A percentile compares a stretch with the other conserved stretches of the same genome.
Evolutionary conservation across 108 stramenopile species (phyloP).

Genomic region (Nitzschia sp.): DNA sequence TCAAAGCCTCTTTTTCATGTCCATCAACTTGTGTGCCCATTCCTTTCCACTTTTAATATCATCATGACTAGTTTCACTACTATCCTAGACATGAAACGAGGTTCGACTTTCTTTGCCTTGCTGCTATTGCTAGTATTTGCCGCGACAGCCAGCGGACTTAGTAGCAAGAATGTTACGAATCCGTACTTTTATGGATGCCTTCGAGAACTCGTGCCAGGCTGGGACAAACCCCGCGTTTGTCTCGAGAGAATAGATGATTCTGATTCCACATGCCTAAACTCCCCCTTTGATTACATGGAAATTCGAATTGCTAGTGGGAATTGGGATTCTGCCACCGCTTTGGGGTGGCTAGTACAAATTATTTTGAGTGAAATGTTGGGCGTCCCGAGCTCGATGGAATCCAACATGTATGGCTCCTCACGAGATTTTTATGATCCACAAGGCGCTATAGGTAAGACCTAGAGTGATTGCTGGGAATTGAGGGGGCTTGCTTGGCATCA

Average conservation of each 20-base stretch:
- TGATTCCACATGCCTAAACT: background rate
- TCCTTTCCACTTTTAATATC: too few species aligned
- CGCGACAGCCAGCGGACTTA: too few species aligned
- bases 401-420: background rate
- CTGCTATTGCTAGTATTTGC: too few species aligned
- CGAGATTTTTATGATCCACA: conserved; percentile 33
- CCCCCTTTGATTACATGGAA: conserved; percentile 34
- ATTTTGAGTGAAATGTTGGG: conserved; percentile 32
- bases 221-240: conserved; percentile 12
- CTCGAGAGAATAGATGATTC: conserved; percentile 6
- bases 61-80: too few species aligned
- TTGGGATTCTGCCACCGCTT: conserved; percentile 40
- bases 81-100: too few species aligned
- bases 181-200: conserved; percentile 1
- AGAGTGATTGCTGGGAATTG: too few species aligned
- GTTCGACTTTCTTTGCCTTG: too few species aligned
- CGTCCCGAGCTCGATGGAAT: conserved; percentile 40
- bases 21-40: too few species aligned
- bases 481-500: too few species aligned
- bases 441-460: background rate
- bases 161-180: background rate
- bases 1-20: too few species aligned
- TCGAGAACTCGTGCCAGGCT: background rate
- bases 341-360: conserved; percentile 37
- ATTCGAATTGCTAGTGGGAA: conserved; percentile 19